Conservation (phyloP, 129 eudicot genomes). For the Sambucus nigra region DNA sequence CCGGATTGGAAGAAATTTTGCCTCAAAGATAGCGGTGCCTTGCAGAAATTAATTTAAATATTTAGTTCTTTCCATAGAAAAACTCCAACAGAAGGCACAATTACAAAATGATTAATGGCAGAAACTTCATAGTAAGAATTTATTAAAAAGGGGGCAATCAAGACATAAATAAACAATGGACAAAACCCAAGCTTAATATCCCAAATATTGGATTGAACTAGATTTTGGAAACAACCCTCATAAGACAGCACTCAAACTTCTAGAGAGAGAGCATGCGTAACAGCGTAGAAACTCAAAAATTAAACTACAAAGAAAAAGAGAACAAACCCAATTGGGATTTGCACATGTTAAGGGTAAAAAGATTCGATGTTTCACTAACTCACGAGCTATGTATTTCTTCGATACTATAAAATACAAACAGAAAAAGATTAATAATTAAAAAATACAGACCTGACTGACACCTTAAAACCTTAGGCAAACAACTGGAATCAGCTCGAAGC, state of each 20-base stretch:
- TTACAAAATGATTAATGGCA: too few species aligned
- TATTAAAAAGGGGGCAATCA: not conserved
- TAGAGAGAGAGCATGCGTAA: not conserved
- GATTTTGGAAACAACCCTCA: not conserved
- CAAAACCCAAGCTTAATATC: not conserved
- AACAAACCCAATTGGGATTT: not conserved
- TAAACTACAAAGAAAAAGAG: not conserved
- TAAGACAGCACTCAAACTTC: not conserved
- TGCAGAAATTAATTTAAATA: too few species aligned
- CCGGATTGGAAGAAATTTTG: too few species aligned
- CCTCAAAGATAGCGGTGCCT: too few species aligned
- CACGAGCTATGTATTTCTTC: not conserved
- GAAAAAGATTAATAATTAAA: too few species aligned
- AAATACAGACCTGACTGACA: not conserved
- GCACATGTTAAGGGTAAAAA: not conserved
- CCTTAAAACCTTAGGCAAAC: not conserved
- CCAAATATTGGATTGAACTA: not conserved
- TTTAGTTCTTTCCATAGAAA: too few species aligned
- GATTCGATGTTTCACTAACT: constrained; percentile 1
- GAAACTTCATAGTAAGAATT: too few species aligned
- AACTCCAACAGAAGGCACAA: too few species aligned
- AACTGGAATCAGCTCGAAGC: not conserved
- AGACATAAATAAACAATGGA: not conserved
- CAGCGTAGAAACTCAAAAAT: not conserved
- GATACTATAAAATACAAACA: not conserved